Evolutionary conservation across 768 basidiomycete genomes (phyloP).

Genomic region (Psilocybe subaeruginosa): DNA sequence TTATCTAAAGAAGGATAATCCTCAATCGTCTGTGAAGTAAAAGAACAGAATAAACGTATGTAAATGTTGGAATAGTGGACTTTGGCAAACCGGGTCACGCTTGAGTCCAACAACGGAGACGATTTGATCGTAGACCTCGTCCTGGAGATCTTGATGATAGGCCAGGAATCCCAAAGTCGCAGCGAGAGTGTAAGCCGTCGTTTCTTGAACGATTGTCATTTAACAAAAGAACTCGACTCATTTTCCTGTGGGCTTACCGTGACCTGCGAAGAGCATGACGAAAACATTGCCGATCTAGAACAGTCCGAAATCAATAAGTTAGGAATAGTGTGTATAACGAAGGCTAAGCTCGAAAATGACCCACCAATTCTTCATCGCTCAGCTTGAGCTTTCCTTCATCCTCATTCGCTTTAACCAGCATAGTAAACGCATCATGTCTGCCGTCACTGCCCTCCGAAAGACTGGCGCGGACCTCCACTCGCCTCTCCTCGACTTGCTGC

Average conservation of each 20-base stretch:
- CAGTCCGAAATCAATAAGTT: not conserved
- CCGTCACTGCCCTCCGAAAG: not conserved
- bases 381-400: conserved; percentile 44
- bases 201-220: conserved; percentile 36
- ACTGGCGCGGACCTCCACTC: conserved; percentile 21
- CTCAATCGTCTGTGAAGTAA: conserved; percentile 33
- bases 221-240: not conserved
- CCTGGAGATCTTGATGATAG: conserved; percentile 47
- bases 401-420: conserved; percentile 49
- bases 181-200: conserved; percentile 51
- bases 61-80: not conserved
- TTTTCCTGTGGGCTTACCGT: conserved; percentile 37
- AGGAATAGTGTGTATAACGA: too few relatives aligned
- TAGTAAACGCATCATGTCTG: conserved; percentile 39
- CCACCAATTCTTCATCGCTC: conserved; percentile 44
- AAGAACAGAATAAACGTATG: not conserved
- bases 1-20: conserved; percentile 45
- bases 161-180: conserved; percentile 50
- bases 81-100: conserved; percentile 20
- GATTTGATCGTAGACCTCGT: conserved; percentile 51
- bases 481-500: conserved; percentile 36
- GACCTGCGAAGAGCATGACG: conserved; percentile 58
- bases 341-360: not conserved
- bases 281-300: conserved; percentile 56
- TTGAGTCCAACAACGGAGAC: conserved; percentile 34